Percentiles rank a stretch among this genome's conserved stretches.
Evolutionary conservation across 805 yeast species (phyloP).

Genomic region (Isabelozyma heimii): DNA sequence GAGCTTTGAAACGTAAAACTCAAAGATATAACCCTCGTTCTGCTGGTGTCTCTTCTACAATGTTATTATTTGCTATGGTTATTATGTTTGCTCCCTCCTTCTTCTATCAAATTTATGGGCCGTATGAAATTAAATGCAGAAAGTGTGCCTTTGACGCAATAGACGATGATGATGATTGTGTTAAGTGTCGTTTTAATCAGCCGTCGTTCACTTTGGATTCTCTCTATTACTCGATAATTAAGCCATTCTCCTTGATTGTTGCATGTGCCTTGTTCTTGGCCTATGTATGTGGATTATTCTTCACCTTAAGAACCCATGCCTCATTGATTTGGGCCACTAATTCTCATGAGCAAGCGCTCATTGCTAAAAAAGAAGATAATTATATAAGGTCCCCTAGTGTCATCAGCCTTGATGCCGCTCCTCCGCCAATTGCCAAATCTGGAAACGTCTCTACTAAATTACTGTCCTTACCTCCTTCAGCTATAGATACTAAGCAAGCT

Average conservation of each 20-base stretch:
- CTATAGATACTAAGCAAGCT: conserved; percentile 3
- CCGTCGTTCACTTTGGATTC: conserved; percentile 70
- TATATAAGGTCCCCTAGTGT: conserved; percentile 36
- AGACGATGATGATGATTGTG: conserved; percentile 43
- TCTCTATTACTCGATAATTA: conserved; percentile 64
- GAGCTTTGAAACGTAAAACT: conserved; percentile 88
- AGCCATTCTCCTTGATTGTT: conserved; percentile 80
- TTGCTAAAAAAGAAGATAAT: conserved; percentile 17
- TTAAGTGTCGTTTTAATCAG: conserved; percentile 72
- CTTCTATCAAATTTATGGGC: conserved; percentile 85
- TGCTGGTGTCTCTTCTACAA: conserved; percentile 96
- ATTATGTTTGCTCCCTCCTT: conserved; percentile 92
- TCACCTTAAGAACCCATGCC: conserved; percentile 94
- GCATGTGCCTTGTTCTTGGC: conserved; percentile 79
- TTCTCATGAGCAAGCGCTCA: conserved; percentile 29
- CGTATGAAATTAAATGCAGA: conserved; percentile 72
- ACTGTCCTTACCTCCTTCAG: conserved; percentile 13
- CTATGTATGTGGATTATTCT: conserved; percentile 84
- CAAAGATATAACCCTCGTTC: conserved; percentile 94
- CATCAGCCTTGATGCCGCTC: conserved; percentile 23
- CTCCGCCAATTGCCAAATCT: conserved; percentile 7
- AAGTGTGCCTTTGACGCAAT: conserved; percentile 39
- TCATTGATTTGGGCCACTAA: conserved; percentile 86
- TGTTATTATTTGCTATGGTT: conserved; percentile 86
- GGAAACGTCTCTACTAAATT: conserved; percentile 6